Conservation (phyloP, 2,329 filamentous ascomycete species). For the Diaporthe sp. region DNA sequence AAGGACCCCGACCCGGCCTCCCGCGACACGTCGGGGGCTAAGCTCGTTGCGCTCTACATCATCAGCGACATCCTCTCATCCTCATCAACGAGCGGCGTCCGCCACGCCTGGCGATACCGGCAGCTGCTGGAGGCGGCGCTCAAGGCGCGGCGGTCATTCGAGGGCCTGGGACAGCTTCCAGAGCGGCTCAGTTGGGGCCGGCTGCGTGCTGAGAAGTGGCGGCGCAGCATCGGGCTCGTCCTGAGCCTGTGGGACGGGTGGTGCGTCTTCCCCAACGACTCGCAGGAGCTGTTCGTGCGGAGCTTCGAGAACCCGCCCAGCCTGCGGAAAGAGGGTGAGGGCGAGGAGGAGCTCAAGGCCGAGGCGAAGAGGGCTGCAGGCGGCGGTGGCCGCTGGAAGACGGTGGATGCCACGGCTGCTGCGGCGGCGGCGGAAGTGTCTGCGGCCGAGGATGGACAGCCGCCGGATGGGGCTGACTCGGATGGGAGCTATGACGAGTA, state of each 20-base stretch:
- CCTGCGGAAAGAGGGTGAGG: constrained; percentile 48
- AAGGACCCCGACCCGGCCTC: constrained; percentile 57
- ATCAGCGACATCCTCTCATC: constrained; percentile 83
- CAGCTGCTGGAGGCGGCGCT: constrained; percentile 83
- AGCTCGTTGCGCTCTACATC: constrained; percentile 85
- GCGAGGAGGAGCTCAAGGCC: constrained; percentile 53
- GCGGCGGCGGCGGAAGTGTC: constrained; percentile 38
- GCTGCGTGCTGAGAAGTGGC: constrained; percentile 86
- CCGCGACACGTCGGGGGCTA: constrained; percentile 76
- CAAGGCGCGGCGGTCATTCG: constrained; percentile 77
- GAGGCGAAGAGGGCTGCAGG: constrained; percentile 52
- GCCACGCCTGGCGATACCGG: constrained; percentile 89
- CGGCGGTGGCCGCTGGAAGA: constrained; percentile 61
- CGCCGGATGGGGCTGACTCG: constrained; percentile 40
- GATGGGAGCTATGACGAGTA: constrained; percentile 48
- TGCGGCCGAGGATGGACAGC: constrained; percentile 28
- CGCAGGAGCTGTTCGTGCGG: constrained; percentile 77
- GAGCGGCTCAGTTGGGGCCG: constrained; percentile 83
- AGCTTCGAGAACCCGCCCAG: constrained; percentile 79
- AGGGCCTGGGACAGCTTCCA: constrained; percentile 79
- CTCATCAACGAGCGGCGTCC: constrained; percentile 79
- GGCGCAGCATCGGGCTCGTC: constrained; percentile 78
- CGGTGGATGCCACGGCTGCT: constrained; percentile 56
- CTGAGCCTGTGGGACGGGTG: constrained; percentile 79
- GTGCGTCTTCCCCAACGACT: constrained; percentile 80